phyloP scores from a whole-genome alignment of 306 rosid genomes.

The Trichosanthes truncata region DNA sequence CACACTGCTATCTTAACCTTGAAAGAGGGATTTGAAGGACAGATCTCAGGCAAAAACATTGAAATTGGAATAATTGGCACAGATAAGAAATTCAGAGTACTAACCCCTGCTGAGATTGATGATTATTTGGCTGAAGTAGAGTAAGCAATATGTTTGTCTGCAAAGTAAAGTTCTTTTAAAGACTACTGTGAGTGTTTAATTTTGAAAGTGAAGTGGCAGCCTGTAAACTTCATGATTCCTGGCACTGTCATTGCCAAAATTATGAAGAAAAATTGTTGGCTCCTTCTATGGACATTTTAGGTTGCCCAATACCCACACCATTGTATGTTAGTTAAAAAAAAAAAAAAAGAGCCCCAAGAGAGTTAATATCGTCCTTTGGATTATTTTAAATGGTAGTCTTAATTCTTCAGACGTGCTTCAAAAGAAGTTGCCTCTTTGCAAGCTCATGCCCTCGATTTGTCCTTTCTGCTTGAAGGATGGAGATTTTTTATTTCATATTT shows the following conservation, averaged over 20 bases:
- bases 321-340: background rate
- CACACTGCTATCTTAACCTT: conserved; percentile 95
- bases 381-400: no score
- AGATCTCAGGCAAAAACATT: conserved; percentile 85
- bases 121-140: conserved; percentile 97
- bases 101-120: conserved; percentile 89
- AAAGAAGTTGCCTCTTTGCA: no score
- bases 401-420: no score
- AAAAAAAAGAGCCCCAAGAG: no score
- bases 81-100: conserved; percentile 88
- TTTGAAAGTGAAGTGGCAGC: background rate
- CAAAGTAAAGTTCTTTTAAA: background rate
- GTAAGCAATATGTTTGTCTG: conserved; percentile 14
- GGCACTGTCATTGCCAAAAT: background rate
- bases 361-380: no score
- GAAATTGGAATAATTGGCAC: conserved; percentile 85
- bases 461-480: no score
- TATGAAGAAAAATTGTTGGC: conserved; percentile 4
- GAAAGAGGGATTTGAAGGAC: conserved; percentile 98
- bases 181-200: background rate
- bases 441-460: no score
- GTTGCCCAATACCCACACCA: conserved; percentile 1
- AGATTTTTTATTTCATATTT: no score
- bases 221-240: background rate
- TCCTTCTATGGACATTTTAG: no score